Percentiles rank a stretch among this genome's conserved stretches.
These are phyloP conservation scores for Eustoma russellianum DNA, from an alignment of 257 asterid species.

Conservation along the genomic window DNA sequence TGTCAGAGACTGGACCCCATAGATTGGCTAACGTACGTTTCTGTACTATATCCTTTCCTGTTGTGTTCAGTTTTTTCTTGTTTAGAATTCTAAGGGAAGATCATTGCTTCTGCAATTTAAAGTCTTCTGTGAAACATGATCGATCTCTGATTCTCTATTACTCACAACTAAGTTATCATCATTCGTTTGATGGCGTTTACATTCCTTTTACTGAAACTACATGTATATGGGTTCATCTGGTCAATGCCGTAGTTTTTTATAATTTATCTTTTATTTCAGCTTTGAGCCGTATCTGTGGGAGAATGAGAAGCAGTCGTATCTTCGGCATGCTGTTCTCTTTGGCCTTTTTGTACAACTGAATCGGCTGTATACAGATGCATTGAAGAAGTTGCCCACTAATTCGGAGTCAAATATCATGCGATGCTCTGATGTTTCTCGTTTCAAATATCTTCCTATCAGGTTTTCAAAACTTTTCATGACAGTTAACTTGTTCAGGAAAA, in stretches of 20 bases:
- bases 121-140: neutral
- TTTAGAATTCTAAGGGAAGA: neutral
- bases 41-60: slow-evolving; percentile 4
- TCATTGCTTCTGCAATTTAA: neutral
- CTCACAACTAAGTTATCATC: too few relatives aligned
- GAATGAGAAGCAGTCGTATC: slow-evolving; percentile 85
- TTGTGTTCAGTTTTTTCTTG: neutral
- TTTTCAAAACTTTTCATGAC: slow-evolving; percentile 16
- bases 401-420: slow-evolving; percentile 92
- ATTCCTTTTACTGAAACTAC: too few relatives aligned
- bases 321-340: slow-evolving; percentile 87
- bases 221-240: too few relatives aligned
- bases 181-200: too few relatives aligned
- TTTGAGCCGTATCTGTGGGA: slow-evolving; percentile 96
- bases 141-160: neutral
- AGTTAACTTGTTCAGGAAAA: neutral
- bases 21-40: slow-evolving; percentile 97
- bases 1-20: slow-evolving; percentile 87
- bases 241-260: slow-evolving; percentile 8
- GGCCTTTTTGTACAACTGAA: slow-evolving; percentile 97
- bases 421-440: slow-evolving; percentile 94
- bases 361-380: slow-evolving; percentile 59
- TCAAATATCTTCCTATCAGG: slow-evolving; percentile 99
- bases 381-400: slow-evolving; percentile 74
- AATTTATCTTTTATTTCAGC: slow-evolving; percentile 35